Evolutionary conservation across 2,329 filamentous ascomycete species (phyloP).

Genomic region (Xylariales sp.): DNA sequence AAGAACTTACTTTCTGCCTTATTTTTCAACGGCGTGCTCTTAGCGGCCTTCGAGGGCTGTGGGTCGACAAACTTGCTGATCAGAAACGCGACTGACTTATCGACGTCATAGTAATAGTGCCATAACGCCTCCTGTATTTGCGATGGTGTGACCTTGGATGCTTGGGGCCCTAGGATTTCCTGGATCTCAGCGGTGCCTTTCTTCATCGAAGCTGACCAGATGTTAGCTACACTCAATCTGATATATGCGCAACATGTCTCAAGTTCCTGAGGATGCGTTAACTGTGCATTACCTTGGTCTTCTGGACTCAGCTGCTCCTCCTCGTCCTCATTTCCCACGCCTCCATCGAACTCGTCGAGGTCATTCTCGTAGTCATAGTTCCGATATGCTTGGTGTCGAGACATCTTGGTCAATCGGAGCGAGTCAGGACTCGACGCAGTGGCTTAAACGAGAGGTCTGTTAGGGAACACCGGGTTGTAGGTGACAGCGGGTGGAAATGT

Average conservation of each 20-base stretch:
- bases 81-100: slow-evolving; percentile 78
- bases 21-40: slow-evolving; percentile 32
- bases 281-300: slow-evolving; percentile 21
- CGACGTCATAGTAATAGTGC: slow-evolving; percentile 94
- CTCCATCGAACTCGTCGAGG: slow-evolving; percentile 45
- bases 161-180: slow-evolving; percentile 56
- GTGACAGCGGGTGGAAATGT: background rate
- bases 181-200: slow-evolving; percentile 63
- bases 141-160: slow-evolving; percentile 48
- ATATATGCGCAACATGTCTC: too few relatives aligned
- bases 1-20: slow-evolving; percentile 40
- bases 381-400: slow-evolving; percentile 41
- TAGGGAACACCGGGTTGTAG: background rate
- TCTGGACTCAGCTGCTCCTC: slow-evolving; percentile 37
- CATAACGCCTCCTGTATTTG: slow-evolving; percentile 88
- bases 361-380: slow-evolving; percentile 48
- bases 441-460: background rate
- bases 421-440: background rate
- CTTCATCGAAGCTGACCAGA: slow-evolving; percentile 43
- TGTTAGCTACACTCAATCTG: background rate
- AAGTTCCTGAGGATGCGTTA: slow-evolving; percentile 41
- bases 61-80: slow-evolving; percentile 56
- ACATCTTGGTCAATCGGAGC: slow-evolving; percentile 28
- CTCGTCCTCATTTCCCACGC: slow-evolving; percentile 35
- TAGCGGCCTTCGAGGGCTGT: slow-evolving; percentile 32